These are phyloP conservation scores for Vaccinium vitisidaea DNA, from an alignment of 148 eudicot species.

Conservation along the genomic window DNA sequence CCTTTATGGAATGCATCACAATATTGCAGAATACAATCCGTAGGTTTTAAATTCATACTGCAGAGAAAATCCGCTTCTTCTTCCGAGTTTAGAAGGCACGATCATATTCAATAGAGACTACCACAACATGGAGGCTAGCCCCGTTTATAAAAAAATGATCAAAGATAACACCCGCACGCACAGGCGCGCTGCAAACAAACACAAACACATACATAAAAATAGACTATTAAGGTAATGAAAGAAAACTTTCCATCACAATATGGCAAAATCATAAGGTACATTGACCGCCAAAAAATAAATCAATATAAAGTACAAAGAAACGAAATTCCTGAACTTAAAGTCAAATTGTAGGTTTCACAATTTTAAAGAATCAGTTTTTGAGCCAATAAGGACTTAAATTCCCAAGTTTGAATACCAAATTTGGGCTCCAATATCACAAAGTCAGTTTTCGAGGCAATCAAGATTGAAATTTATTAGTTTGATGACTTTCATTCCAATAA, in stretches of 20 bases:
- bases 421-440: neutral
- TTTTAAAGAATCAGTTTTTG: neutral
- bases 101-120: neutral
- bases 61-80: neutral
- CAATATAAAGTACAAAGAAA: neutral
- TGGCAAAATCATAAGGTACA: no score
- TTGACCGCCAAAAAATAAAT: no score
- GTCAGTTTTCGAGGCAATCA: neutral
- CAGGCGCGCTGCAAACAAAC: no score
- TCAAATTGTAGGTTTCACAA: neutral
- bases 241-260: no score
- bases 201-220: neutral
- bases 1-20: neutral
- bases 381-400: neutral
- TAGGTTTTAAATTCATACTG: neutral
- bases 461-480: no score
- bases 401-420: neutral
- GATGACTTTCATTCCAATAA: neutral
- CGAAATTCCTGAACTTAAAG: neutral
- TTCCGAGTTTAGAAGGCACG: neutral
- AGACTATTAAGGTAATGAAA: neutral
- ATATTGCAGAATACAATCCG: neutral
- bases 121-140: neutral
- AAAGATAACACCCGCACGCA: neutral
- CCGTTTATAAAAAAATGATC: neutral